Base-by-base conservation (phyloP, 768 basidiomycete genomes). In the Tricholoma furcatifolium region DNA sequence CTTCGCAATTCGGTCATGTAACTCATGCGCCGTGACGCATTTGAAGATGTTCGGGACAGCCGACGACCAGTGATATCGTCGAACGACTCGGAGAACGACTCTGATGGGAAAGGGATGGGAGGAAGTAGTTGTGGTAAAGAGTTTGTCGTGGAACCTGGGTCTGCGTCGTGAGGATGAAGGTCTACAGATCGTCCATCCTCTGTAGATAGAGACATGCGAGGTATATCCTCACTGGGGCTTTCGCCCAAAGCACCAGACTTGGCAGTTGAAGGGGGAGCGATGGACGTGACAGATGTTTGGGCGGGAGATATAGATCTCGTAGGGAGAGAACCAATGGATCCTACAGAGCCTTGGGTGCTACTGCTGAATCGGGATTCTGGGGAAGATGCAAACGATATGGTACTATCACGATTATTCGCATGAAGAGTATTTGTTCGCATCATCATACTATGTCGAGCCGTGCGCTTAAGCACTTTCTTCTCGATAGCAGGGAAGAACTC, bases 401-500 rank as follows among this genome's bases (percentile, higher is more conserved):
- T 71, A 57, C 80, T 83, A 42, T 82, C 82, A 43, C 81, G 71
- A 59, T 70, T 74, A 15, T 55, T 55, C 4, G 61, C 59, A 9
- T 66, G 65, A 18, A 67, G 45, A 7, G 70, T 65, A 43, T 72
- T 72, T 41, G 72, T 68, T 42, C 81, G 75, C 68, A 76, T 75
- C 78, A 95, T 82, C 81, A 97, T 91, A 63, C 91, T 94, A 65
- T 97, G 85, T 46, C 97, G 75, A 9, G 90, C 88, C 6, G 92
- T 93, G 46, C 93, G 86, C 67, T 89, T 82, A 36, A 99, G 74
- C 34, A 91, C 88, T 71, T 88, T 94, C 73, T 88, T 92, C 76
- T 97, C 93, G 3, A 93, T 86, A 57, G 82, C 80, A 1, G 97
- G 97, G 83, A 99, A 99, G 75, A 89, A 99, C 55, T 97, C 95